Conservation (phyloP, 768 basidiomycete species). For the Amanita subjunquillea region DNA sequence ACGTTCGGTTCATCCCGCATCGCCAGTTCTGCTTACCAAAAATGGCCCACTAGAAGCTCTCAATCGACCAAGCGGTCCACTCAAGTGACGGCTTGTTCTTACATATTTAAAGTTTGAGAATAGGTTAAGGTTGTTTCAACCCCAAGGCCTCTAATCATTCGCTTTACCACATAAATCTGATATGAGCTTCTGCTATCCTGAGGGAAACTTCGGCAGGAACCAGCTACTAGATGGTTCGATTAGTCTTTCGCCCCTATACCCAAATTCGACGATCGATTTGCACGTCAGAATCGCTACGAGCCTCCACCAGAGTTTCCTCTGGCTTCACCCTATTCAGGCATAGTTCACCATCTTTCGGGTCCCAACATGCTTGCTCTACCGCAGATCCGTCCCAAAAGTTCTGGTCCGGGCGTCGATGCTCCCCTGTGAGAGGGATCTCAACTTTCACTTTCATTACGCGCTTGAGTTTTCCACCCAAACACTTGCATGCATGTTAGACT, state of each 20-base stretch:
- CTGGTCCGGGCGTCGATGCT: constrained; percentile 68
- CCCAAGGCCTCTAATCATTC: constrained; percentile 91
- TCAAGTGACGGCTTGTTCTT: constrained; percentile 78
- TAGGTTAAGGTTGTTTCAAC: constrained; percentile 83
- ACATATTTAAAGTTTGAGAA: constrained; percentile 79
- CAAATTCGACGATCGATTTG: constrained; percentile 94
- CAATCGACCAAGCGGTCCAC: constrained; percentile 72
- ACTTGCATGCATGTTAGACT: too few species aligned
- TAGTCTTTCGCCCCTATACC: constrained; percentile 96
- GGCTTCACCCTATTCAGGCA: constrained; percentile 85
- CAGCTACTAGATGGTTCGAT: constrained; percentile 92
- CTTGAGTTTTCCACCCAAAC: too few species aligned
- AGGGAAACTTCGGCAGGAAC: constrained; percentile 88
- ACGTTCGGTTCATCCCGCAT: constrained; percentile 62
- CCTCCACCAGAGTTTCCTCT: constrained; percentile 96
- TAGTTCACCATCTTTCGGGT: constrained; percentile 90
- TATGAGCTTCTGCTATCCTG: constrained; percentile 45
- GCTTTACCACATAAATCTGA: constrained; percentile 65
- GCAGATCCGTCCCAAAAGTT: constrained; percentile 63
- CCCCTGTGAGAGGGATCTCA: constrained; percentile 20
- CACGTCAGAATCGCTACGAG: constrained; percentile 94
- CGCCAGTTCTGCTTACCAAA: constrained; percentile 65
- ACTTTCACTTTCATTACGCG: too few species aligned
- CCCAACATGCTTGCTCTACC: constrained; percentile 80
- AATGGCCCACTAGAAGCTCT: constrained; percentile 77